phyloP scores from a whole-genome alignment of 768 basidiomycete species.

The Gyrodon lividus region DNA sequence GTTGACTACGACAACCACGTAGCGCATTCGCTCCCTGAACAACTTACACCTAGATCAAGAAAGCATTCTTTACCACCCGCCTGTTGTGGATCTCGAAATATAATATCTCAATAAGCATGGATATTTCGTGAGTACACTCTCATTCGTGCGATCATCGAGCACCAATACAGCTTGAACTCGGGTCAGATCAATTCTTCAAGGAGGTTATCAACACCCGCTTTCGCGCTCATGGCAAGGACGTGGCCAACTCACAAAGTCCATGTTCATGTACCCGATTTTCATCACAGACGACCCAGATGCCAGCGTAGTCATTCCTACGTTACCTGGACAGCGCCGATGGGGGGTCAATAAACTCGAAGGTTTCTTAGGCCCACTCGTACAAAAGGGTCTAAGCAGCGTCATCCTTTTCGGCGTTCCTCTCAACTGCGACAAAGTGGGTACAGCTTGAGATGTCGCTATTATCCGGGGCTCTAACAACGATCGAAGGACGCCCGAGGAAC shows the following conservation, averaged over 20 bases:
- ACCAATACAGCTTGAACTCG: not conserved
- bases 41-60: not conserved
- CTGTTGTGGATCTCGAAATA: too few species aligned
- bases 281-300: slow-evolving; percentile 93
- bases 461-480: not conserved
- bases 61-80: not conserved
- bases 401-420: slow-evolving; percentile 94
- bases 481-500: slow-evolving; percentile 75
- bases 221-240: slow-evolving; percentile 85
- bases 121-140: slow-evolving; percentile 42
- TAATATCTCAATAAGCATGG: slow-evolving; percentile 27
- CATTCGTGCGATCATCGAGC: slow-evolving; percentile 1
- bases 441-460: not conserved
- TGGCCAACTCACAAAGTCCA: slow-evolving; percentile 77
- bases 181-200: slow-evolving; percentile 75
- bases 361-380: slow-evolving; percentile 83
- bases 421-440: slow-evolving; percentile 67
- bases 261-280: slow-evolving; percentile 99
- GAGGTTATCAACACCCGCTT: slow-evolving; percentile 91
- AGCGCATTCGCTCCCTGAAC: too few species aligned
- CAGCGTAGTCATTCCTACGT: slow-evolving; percentile 66
- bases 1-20: too few species aligned
- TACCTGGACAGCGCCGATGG: slow-evolving; percentile 92
- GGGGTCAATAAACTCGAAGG: slow-evolving; percentile 89
- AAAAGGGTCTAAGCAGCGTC: slow-evolving; percentile 87